Evolutionary conservation across 768 basidiomycete species (phyloP), one percentile per base, ranked within the genome.

Genomic region (Naganishia vaughanmartiniae): DNA sequence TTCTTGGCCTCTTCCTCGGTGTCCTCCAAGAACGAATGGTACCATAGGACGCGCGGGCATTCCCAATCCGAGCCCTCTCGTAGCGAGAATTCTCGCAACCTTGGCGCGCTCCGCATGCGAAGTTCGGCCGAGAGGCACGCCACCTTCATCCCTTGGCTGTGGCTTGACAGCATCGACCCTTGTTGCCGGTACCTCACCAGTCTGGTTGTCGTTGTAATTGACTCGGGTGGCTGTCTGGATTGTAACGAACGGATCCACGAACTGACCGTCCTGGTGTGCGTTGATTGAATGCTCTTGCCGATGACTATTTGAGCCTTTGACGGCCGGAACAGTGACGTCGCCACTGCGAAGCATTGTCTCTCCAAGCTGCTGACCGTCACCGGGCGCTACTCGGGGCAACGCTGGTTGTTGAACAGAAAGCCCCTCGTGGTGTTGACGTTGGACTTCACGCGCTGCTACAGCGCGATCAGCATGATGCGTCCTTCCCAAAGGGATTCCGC

Each of bases 211-310:
- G 58, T 34, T 54, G 55, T 12, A 51, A 58, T 65, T 55, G 30
- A 76, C 73, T 15, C 74, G 66, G 5, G 78, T 81, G 31, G 76
- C 77, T 10, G 80, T 78, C 54, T 79, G 76, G 31, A 79, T 73
- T 5, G 78, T 79, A 56, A 79, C 74, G 73, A 81, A 81, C 24
- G 80, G 80, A 65, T 81, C 80, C 11, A 75, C 73, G 51, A 81
- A 75, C 12, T 76, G 34, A n/a, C 79, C 79, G 48, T 63, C 66
- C 71, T 81, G 80, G 68, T 76, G 75, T 15, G 77, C 72, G 12
- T 67, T 73, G 31, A 57, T 34, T 17, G 75, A 75, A 5, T 30
- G 67, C 14, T 56, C 54, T 10, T 69, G 30, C 7, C 42, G 26
- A 17, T 63, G 31, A n/a, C 63, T 54, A 45, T 54, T 45, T 30